These are phyloP conservation scores for Anacardium occidentale DNA, from an alignment of 345 rosid genomes.

Conservation along the genomic window DNA sequence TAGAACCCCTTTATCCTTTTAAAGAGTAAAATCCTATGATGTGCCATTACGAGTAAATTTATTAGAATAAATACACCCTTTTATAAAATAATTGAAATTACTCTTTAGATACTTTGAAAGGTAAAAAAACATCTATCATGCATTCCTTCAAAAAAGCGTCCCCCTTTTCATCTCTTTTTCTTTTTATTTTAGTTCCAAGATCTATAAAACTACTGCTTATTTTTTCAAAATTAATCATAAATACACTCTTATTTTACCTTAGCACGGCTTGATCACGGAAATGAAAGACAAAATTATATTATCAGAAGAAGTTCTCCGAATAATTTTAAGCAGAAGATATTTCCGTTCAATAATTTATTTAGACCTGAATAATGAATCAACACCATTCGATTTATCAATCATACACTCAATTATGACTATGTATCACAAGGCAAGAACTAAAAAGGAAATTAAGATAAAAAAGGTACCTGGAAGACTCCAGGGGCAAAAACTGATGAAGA, in stretches of 20 bases:
- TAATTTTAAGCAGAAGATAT: not conserved
- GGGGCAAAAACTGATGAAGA: slow-evolving; percentile 18
- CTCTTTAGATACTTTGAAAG: too few relatives aligned
- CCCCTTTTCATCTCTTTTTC: too few relatives aligned
- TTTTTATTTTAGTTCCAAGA: too few relatives aligned
- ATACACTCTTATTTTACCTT: not conserved
- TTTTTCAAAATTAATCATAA: not conserved
- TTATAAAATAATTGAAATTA: too few relatives aligned
- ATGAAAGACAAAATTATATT: not conserved
- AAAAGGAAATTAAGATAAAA: not conserved
- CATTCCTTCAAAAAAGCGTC: too few relatives aligned
- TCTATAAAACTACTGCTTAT: not conserved
- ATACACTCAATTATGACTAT: slow-evolving; percentile 11
- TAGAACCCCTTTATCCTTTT: too few relatives aligned
- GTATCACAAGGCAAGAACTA: slow-evolving; percentile 13
- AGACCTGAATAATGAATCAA: slow-evolving; percentile 20
- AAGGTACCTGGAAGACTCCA: slow-evolving; percentile 25
- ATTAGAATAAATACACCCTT: too few relatives aligned
- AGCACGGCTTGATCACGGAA: not conserved
- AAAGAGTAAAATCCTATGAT: too few relatives aligned
- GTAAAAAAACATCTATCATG: too few relatives aligned
- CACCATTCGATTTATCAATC: slow-evolving; percentile 17
- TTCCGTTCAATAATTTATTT: slow-evolving; percentile 29
- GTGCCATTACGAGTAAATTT: too few relatives aligned
- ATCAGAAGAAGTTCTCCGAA: not conserved